Conservation (phyloP, 768 basidiomycete species). For the Amanita molliuscula region DNA sequence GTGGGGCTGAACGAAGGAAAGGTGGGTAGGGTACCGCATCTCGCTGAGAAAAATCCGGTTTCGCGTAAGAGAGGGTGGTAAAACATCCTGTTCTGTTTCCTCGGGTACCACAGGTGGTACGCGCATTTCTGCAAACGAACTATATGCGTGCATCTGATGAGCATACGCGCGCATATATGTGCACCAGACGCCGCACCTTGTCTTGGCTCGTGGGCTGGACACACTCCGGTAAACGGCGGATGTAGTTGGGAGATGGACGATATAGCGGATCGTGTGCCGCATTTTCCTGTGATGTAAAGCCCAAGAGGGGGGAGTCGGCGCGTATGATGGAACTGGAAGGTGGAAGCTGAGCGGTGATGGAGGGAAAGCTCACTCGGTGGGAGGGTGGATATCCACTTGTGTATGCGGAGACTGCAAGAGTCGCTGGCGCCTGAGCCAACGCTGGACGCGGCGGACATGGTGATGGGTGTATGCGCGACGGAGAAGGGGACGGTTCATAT, state of each 20-base stretch:
- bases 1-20: background rate
- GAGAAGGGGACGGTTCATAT: constrained; percentile 1
- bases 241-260: constrained; percentile 3
- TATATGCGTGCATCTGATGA: background rate
- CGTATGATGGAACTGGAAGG: background rate
- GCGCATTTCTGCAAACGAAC: background rate
- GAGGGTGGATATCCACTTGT: constrained; percentile 4
- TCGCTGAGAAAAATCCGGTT: background rate
- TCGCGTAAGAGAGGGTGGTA: constrained; percentile 1
- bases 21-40: background rate
- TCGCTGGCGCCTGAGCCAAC: background rate
- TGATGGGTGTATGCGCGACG: background rate
- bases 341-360: background rate
- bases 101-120: background rate
- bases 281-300: constrained; percentile 3
- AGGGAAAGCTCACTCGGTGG: background rate
- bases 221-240: constrained; percentile 1
- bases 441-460: constrained; percentile 1
- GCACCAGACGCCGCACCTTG: background rate
- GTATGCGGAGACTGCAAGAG: background rate
- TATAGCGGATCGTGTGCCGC: constrained; percentile 4
- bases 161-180: constrained; percentile 2
- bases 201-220: background rate
- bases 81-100: background rate
- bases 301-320: constrained; percentile 6